Evolutionary conservation across 2,329 filamentous ascomycete species (phyloP), one percentile per base, ranked within the genome.

Genomic region (Diplodia scrobiculata): DNA sequence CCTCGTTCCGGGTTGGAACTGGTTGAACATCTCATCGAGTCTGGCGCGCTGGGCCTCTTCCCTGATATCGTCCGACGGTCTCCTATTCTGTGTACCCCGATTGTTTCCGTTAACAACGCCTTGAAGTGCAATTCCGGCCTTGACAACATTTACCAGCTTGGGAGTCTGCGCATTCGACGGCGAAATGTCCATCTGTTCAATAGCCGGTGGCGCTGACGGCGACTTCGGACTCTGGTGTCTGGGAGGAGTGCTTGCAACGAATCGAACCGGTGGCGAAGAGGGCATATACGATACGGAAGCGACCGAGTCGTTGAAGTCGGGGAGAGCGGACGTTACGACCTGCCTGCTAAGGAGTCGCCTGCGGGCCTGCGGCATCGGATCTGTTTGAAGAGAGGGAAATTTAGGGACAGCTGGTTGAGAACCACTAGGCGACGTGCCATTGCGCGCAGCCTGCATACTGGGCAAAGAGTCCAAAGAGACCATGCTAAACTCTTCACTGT

Each of bases 401-500:
- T n/a, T 50, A 6, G 13, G 25, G 10, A 10, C 29, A 21, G n/a
- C 27, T 14, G 14, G 7, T 5, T 21, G 27, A 7, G 19, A 27
- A 5, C 7, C 25, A 3, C 7, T 21, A 7, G 52, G n/a, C n/a
- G 38, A 38, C 9, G 9, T 29, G 21, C 73, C 75, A n/a, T 70
- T 72, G 25, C 5, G 58, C 11, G 72, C 67, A 13, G 69, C 69
- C 36, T 70, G 72, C 48, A 68, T 72, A 50, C 74, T 77, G 34
- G 77, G 77, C 36, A 84, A 69, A 1, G 81, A 82, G 41, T 82
- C 79, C 11, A 82, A 73, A 2, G 81, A 82, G 1, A 84, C 76
- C 78, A 84, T 82, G 66, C 79, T 84, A 71, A 84, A 83, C 63
- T 79, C 80, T 69, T 83, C 81, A 67, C 81, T 82, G 51, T 80